Base-by-base conservation (phyloP, 2,329 filamentous ascomycete species). In the Aspergillus terreus region DNA sequence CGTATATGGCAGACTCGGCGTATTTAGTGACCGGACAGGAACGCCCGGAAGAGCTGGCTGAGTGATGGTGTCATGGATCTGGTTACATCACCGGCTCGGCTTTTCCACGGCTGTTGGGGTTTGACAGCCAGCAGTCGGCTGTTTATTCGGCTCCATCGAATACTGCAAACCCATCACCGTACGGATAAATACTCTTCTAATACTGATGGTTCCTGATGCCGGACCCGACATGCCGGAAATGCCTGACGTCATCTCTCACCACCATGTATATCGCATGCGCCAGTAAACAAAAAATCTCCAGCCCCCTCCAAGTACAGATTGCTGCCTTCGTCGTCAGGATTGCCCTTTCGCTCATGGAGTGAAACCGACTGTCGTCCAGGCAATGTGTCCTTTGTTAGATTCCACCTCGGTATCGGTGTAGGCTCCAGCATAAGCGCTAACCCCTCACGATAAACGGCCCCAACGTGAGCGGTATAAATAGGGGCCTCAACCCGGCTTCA, bases 11-110 rank as follows among this genome's bases (percentile, higher is more conserved):
- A 36, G 32, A 14, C 17, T 23, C 25, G 17, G 19, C 2, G 19
- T 19, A 36, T 50, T 46, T 50, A 33, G 12, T 40, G 15, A 3
- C 9, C 9, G 17, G 23, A n/a, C 21, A 36, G 41, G 12, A 50
- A 44, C 27, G 27, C 25, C 44, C 42, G 32, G 53, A 54, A 50
- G 44, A 10, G 40, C 40, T 19, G 23, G 33, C 2, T 19, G 6
- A 43, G 51, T 53, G 41, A 55, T 50, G 50, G 23, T 50, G 44
- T 55, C 50, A 53, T 50, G 25, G n/a, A 40, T 42, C 23, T 50
- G 43, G 48, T 41, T 50, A 33, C 43, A 42, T 33, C 19, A 19
- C 19, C 3, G 19, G 19, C 19, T 19, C 19, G 19, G 3, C 19
- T 19, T 2, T 19, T 9, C 7, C 14, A 23, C 2, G 17, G 12